Conservation (phyloP, 768 basidiomycete species). For the Coprinopsis marcescibilis region DNA sequence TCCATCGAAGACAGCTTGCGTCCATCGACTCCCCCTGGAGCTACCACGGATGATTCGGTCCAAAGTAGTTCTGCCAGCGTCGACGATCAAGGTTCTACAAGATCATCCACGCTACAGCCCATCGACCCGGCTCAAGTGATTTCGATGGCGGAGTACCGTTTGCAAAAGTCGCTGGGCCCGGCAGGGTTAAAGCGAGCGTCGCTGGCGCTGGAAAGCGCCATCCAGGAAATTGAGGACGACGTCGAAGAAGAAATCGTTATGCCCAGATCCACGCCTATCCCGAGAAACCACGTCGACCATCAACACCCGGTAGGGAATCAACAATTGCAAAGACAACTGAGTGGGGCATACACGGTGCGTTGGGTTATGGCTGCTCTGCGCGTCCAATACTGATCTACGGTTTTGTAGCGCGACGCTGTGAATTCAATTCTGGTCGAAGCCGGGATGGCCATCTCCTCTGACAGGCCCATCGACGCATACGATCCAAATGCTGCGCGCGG, state of each 20-base stretch:
- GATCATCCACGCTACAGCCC: conserved; percentile 30
- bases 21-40: conserved; percentile 51
- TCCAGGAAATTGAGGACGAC: conserved; percentile 69
- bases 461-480: conserved; percentile 34
- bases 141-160: conserved; percentile 38
- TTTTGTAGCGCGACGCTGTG: conserved; percentile 29
- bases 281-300: conserved; percentile 33
- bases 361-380: background rate
- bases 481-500: conserved; percentile 30
- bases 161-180: conserved; percentile 46
- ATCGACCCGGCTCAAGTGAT: conserved; percentile 27
- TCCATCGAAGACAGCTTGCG: conserved; percentile 42
- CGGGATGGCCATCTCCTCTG: conserved; percentile 67
- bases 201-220: conserved; percentile 67
- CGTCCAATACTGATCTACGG: background rate
- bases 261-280: conserved; percentile 53
- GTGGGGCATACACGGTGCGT: conserved; percentile 1
- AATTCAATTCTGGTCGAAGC: conserved; percentile 45
- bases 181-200: conserved; percentile 59
- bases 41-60: conserved; percentile 31
- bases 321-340: background rate
- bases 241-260: conserved; percentile 73
- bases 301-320: conserved; percentile 18
- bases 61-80: conserved; percentile 34
- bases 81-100: conserved; percentile 24